Evolutionary conservation across 202 grass and related monocot species (phyloP).

Genomic region (Zizania palustris): DNA sequence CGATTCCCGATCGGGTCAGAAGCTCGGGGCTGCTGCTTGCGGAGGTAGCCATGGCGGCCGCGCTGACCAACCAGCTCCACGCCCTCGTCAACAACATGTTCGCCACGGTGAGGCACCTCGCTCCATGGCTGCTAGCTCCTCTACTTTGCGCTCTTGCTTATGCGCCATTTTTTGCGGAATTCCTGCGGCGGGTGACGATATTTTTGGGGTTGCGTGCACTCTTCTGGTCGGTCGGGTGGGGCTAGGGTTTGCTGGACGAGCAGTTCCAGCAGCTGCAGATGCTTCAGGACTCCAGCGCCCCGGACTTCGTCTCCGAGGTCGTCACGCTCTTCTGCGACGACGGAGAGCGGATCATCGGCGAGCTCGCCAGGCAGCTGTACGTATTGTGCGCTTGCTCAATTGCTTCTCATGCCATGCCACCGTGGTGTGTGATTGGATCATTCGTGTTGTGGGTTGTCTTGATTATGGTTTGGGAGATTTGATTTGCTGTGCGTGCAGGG

Average conservation of each 20-base stretch:
- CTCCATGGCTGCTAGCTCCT: not conserved
- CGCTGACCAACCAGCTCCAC: constrained; percentile 42
- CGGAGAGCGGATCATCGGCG: constrained; percentile 42
- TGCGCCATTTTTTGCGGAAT: not conserved
- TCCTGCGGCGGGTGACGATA: not conserved
- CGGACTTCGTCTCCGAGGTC: constrained; percentile 49
- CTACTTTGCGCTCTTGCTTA: not conserved
- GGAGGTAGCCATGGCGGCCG: constrained; percentile 43
- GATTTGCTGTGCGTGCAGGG: constrained; percentile 38
- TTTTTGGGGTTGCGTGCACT: not conserved
- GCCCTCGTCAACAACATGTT: constrained; percentile 51
- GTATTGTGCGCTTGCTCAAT: not conserved
- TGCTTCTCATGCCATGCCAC: not conserved
- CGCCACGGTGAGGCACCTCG: constrained; percentile 33
- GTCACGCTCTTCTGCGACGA: constrained; percentile 70
- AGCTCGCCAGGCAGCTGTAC: constrained; percentile 54
- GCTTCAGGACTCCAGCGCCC: constrained; percentile 38
- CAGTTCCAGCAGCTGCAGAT: constrained; percentile 59
- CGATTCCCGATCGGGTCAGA: not conserved
- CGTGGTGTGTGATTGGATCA: not conserved
- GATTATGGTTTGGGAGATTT: constrained; percentile 20
- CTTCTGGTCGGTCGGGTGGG: not conserved
- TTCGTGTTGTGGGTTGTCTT: not conserved
- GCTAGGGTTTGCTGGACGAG: constrained; percentile 66
- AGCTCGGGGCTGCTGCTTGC: not conserved